phyloP scores from a whole-genome alignment of 176 grass and related monocot species.

The Otatea glauca region DNA sequence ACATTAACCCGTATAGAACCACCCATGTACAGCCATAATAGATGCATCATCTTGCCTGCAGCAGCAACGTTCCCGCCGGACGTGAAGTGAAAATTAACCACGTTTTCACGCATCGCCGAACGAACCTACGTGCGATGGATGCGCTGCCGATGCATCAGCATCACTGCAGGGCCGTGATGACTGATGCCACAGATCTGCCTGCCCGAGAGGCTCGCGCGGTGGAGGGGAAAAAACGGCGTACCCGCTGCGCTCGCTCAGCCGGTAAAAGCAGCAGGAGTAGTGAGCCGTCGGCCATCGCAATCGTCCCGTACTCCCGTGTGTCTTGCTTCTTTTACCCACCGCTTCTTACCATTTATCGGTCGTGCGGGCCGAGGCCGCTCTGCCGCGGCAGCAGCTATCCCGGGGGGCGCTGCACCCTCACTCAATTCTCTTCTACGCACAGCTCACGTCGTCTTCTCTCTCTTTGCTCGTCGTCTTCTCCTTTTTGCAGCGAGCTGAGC shows the following conservation, averaged over 20 bases:
- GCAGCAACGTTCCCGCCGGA: not conserved
- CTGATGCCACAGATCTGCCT: not conserved
- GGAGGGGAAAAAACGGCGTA: not conserved
- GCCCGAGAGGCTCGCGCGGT: not conserved
- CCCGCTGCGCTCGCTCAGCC: not conserved
- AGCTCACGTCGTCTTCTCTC: not conserved
- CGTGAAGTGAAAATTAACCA: not conserved
- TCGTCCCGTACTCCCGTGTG: not conserved
- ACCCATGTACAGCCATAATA: no score
- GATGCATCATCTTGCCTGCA: not conserved
- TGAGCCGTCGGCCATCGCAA: not conserved
- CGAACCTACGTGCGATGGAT: not conserved
- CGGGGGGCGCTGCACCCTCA: conserved; percentile 4
- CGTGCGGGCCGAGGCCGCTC: not conserved
- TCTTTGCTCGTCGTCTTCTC: conserved; percentile 41
- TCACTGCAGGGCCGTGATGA: not conserved
- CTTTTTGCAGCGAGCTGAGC: not conserved
- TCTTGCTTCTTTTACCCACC: not conserved
- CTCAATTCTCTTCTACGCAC: not conserved
- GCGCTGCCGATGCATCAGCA: not conserved
- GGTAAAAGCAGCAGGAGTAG: not conserved
- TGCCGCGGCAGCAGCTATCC: conserved; percentile 49
- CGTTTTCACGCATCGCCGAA: not conserved
- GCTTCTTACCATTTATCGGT: conserved; percentile 30
- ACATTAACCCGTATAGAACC: no score